phyloP scores from a whole-genome alignment of 495 filamentous ascomycete genomes.

The Penicillium cosmopolitanum region DNA sequence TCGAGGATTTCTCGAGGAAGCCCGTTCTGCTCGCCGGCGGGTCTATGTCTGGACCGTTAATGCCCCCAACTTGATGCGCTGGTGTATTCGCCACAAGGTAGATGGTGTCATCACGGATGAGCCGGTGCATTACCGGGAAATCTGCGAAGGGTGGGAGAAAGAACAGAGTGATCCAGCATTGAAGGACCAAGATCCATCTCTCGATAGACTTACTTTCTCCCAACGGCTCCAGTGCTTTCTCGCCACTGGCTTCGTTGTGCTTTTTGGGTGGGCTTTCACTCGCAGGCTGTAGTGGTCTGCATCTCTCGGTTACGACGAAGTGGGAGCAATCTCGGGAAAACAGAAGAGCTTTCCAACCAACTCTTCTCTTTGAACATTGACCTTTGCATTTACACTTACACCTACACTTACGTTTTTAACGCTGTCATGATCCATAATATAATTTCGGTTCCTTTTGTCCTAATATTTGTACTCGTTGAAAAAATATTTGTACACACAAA shows the following conservation, averaged over 20 bases:
- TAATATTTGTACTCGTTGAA: slow-evolving; percentile 14
- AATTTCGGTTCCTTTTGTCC: slow-evolving; percentile 7
- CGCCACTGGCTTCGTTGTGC: slow-evolving; percentile 17
- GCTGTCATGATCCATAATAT: slow-evolving; percentile 9
- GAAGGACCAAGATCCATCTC: not conserved
- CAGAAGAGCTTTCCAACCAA: slow-evolving; percentile 3
- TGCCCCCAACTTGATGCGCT: slow-evolving; percentile 70
- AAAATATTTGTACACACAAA: slow-evolving; percentile 4
- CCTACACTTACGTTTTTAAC: not conserved
- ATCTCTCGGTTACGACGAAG: slow-evolving; percentile 20
- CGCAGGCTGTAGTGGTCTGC: slow-evolving; percentile 13
- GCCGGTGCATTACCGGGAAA: slow-evolving; percentile 32
- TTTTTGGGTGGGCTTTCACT: slow-evolving; percentile 30
- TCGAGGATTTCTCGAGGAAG: slow-evolving; percentile 63
- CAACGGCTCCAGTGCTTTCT: slow-evolving; percentile 20
- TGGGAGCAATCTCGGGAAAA: slow-evolving; percentile 19
- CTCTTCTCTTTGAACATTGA: no score
- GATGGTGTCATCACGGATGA: slow-evolving; percentile 65
- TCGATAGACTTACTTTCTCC: slow-evolving; percentile 20
- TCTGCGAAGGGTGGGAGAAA: slow-evolving; percentile 26
- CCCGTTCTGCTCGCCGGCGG: slow-evolving; percentile 53
- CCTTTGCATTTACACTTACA: no score
- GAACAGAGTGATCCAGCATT: slow-evolving; percentile 8
- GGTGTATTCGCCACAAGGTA: slow-evolving; percentile 58
- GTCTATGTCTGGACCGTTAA: slow-evolving; percentile 89